Conservation (phyloP, 1,139 yeast species). For the Sugiyamaella novakii region DNA sequence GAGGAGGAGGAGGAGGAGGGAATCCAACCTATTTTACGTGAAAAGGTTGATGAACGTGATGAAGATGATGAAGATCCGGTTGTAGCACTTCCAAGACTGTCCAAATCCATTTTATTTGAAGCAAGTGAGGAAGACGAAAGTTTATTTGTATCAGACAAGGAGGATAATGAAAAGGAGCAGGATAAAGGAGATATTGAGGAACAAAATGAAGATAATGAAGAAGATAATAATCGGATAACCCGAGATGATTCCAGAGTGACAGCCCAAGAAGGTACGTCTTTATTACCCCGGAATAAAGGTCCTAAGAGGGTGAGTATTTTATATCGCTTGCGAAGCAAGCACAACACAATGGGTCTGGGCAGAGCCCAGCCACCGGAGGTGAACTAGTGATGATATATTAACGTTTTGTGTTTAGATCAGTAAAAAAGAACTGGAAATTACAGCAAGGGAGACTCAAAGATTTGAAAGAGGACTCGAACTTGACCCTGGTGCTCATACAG, state of each 20-base stretch:
- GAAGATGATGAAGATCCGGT: slow-evolving; percentile 5
- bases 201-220: no score
- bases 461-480: slow-evolving; percentile 36
- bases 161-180: not conserved
- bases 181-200: no score
- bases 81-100: not conserved
- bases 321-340: not conserved
- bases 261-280: no score
- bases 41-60: slow-evolving; percentile 1
- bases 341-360: not conserved
- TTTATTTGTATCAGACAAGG: slow-evolving; percentile 17
- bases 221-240: no score
- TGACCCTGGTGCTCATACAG: slow-evolving; percentile 35
- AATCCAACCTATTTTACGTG: not conserved
- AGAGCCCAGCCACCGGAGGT: not conserved
- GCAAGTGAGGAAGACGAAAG: slow-evolving; percentile 16
- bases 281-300: no score
- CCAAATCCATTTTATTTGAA: slow-evolving; percentile 8
- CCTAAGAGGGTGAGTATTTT: slow-evolving; percentile 14
- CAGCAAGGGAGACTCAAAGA: slow-evolving; percentile 39
- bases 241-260: no score
- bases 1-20: not conserved
- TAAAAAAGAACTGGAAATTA: slow-evolving; percentile 39
- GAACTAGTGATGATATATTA: not conserved
- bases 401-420: slow-evolving; percentile 6